Base-by-base conservation (phyloP, 352 stramenopile species). In the Phytopythium cucurbitacearum region DNA sequence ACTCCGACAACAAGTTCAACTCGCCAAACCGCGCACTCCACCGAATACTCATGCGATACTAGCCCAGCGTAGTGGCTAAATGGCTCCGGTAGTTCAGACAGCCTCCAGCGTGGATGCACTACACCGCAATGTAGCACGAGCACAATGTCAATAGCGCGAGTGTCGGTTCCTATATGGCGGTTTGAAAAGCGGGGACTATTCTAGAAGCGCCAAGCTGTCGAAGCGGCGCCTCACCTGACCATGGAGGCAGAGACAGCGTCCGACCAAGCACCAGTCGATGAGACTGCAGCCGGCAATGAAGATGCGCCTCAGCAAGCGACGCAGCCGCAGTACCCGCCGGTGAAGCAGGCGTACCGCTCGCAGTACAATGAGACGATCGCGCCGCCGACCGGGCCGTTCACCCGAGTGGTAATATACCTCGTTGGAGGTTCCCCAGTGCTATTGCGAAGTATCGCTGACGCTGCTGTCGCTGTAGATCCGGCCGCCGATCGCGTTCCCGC, bases 361-460 rank as follows among this genome's bases (percentile, higher is more conserved):
- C 57, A 65, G 35, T 84, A 68, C 56, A 83, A 84, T 49, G 75
- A 79, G 64, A 81, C 72, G n/a, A 71, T 86, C 43, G 69, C 71
- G 35, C 65, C 72, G 10, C 72, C 67, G 11, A 60, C 56, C 39
- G 69, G 69, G 0, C 65, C 70, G 46, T 53, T 76, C 7, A 65
- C 67, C 36, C 69, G 72, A 35, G 72, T 66, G 48, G 74, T 82
- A 47, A 28, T 28, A 28, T 28, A 2, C 2, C 21, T 2, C 35
- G 61, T 40, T 7, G 35, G 33, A 40, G 10, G 1, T 50, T 50
- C 4, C 8, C 12, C 5, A 28, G 41, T 52, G 39, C n/a, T n/a
- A n/a, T n/a, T n/a, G n/a, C n/a, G n/a, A n/a, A n/a, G n/a, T n/a
- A n/a, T n/a, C n/a, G n/a, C n/a, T 3, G 15, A 37, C 7, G 41